Conservation (phyloP, 352 stramenopile species). For the Globisporangium iwayamae region DNA sequence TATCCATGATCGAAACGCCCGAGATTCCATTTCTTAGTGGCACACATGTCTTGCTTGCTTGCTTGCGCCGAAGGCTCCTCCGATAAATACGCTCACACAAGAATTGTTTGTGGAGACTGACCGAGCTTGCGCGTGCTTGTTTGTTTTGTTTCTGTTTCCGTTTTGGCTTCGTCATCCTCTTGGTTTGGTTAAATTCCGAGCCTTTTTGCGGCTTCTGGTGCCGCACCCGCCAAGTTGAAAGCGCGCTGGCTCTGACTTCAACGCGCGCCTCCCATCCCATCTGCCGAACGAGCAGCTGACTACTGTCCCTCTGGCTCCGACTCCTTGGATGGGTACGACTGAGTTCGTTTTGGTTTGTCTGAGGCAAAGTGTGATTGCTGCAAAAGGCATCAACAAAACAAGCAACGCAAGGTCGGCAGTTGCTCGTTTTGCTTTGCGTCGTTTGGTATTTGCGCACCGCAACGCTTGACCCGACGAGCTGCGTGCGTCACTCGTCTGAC, state of each 20-base stretch:
- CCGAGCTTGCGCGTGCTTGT: too few species aligned
- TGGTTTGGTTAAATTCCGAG: too few species aligned
- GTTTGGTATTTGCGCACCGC: neutral
- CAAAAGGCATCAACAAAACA: neutral
- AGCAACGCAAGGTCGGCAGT: neutral
- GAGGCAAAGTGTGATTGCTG: neutral
- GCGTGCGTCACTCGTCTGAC: neutral
- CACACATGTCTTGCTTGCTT: too few species aligned
- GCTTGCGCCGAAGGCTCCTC: too few species aligned
- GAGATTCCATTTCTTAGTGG: conserved; percentile 7
- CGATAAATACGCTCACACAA: too few species aligned
- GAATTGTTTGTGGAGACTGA: too few species aligned
- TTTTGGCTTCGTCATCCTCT: too few species aligned
- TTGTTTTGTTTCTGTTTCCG: too few species aligned
- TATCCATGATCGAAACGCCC: neutral
- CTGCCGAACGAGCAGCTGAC: conserved; percentile 3
- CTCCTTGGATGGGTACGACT: conserved; percentile 4
- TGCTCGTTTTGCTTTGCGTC: neutral
- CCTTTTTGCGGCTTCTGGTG: too few species aligned
- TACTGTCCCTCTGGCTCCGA: conserved; percentile 11
- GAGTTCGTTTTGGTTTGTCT: neutral
- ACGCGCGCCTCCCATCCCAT: neutral
- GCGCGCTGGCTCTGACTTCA: neutral
- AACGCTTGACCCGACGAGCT: neutral
- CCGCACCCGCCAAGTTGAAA: too few species aligned